A percentile compares a stretch with the other conserved stretches of the same genome.
Evolutionary conservation across 164 flowering plant genomes (phyloP).

Genomic region (Stephania yunnanensis): DNA sequence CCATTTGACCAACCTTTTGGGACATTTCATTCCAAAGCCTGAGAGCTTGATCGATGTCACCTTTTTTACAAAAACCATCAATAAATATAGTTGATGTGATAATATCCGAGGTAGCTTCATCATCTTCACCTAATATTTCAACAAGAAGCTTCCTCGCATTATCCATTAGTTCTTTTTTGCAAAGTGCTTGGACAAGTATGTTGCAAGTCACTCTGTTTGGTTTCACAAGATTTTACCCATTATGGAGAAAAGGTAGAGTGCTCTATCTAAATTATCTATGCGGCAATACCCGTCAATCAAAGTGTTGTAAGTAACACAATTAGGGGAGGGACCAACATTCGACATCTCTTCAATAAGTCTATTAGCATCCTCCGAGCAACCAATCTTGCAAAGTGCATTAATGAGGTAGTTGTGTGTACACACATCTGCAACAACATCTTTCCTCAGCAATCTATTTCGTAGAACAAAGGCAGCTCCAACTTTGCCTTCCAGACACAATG

Average conservation of each 20-base stretch:
- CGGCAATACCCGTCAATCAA: slow-evolving; percentile 58
- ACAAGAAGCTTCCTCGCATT: slow-evolving; percentile 46
- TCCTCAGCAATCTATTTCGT: slow-evolving; percentile 35
- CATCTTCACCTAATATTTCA: slow-evolving; percentile 37
- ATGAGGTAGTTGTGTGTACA: slow-evolving; percentile 58
- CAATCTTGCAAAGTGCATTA: slow-evolving; percentile 53
- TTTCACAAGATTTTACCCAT: slow-evolving; percentile 42
- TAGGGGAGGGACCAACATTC: slow-evolving; percentile 52
- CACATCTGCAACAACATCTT: slow-evolving; percentile 41
- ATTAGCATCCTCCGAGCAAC: slow-evolving; percentile 52
- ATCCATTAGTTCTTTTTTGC: slow-evolving; percentile 50
- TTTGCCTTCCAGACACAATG: slow-evolving; percentile 52
- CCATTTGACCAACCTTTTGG: slow-evolving; percentile 27
- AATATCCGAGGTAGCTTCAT: slow-evolving; percentile 31
- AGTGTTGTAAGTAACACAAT: slow-evolving; percentile 56
- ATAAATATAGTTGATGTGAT: slow-evolving; percentile 67
- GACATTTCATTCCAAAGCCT: slow-evolving; percentile 39
- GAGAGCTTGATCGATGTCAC: slow-evolving; percentile 40
- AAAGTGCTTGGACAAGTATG: slow-evolving; percentile 59
- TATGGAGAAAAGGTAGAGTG: slow-evolving; percentile 38
- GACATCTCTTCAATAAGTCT: slow-evolving; percentile 50
- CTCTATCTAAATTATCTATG: slow-evolving; percentile 47
- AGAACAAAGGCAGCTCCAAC: slow-evolving; percentile 50
- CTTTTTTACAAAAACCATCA: slow-evolving; percentile 48
- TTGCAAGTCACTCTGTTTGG: slow-evolving; percentile 64